Conservation (phyloP, 129 eudicot genomes). For the Tanacetum coccineum region DNA sequence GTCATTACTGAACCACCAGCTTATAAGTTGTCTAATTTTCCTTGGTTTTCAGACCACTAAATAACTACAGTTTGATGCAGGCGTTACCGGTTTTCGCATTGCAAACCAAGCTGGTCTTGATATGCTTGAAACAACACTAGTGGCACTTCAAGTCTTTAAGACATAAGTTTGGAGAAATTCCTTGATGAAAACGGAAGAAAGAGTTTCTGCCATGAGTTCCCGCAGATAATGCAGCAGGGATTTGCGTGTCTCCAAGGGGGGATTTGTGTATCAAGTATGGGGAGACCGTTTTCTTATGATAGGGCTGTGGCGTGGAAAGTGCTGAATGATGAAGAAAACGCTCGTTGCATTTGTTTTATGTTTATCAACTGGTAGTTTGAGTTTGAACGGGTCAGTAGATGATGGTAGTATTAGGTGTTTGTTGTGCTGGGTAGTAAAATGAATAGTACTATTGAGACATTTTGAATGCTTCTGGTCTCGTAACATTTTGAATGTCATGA, state of each 20-base stretch:
- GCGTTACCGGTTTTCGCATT: constrained; percentile 37
- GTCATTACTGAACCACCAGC: background rate
- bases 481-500: background rate
- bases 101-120: constrained; percentile 52
- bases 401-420: constrained; percentile 11
- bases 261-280: no score
- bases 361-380: constrained; percentile 88
- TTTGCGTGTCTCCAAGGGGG: no score
- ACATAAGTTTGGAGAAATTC: constrained; percentile 72
- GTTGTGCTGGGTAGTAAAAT: constrained; percentile 7
- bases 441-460: constrained; percentile 13
- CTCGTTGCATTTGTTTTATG: constrained; percentile 85
- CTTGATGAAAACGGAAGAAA: constrained; percentile 37
- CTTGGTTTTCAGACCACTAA: background rate
- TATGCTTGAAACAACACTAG: constrained; percentile 52
- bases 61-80: constrained; percentile 20
- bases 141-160: constrained; percentile 80
- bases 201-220: constrained; percentile 36
- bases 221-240: no score
- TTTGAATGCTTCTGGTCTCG: background rate
- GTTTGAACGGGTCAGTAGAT: constrained; percentile 4
- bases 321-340: constrained; percentile 67
- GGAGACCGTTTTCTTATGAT: constrained; percentile 80
- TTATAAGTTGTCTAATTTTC: background rate
- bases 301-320: constrained; percentile 93